phyloP scores from a whole-genome alignment of 495 filamentous ascomycete species.

The Tuber magnatum region DNA sequence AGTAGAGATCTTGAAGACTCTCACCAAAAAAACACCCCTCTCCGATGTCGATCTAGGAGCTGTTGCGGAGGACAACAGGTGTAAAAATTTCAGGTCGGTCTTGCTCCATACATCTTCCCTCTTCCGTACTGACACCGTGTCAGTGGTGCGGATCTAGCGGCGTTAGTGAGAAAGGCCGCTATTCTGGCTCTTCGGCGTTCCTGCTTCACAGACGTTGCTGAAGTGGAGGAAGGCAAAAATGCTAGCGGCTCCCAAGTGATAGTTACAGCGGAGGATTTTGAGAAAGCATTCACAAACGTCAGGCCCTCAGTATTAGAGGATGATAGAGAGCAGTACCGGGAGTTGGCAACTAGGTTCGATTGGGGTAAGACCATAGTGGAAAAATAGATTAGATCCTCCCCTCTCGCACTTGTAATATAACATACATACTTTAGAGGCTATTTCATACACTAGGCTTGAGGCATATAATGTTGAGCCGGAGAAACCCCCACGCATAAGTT shows the following conservation, averaged over 20 bases:
- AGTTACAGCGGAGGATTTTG: conserved; percentile 69
- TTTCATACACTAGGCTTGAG: not conserved
- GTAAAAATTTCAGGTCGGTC: conserved; percentile 62
- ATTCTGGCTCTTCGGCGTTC: conserved; percentile 36
- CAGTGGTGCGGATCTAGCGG: conserved; percentile 72
- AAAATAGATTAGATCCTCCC: not conserved
- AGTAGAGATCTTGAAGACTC: conserved; percentile 73
- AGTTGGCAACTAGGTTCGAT: conserved; percentile 45
- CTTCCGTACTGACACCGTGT: not conserved
- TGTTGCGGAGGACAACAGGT: conserved; percentile 60
- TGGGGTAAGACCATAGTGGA: conserved; percentile 21
- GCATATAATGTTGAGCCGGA: not conserved
- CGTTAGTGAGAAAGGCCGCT: conserved; percentile 55
- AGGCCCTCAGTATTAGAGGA: conserved; percentile 71
- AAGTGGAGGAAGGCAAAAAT: conserved; percentile 30
- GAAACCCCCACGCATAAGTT: not conserved
- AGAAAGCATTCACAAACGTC: conserved; percentile 61
- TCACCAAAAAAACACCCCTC: conserved; percentile 59
- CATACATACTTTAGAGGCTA: conserved; percentile 3
- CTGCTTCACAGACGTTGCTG: conserved; percentile 30
- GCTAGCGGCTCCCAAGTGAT: conserved; percentile 7
- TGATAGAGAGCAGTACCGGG: conserved; percentile 58
- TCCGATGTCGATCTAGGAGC: conserved; percentile 46
- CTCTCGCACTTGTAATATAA: not conserved
- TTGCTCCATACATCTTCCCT: not conserved